Evolutionary conservation across 768 basidiomycete genomes (phyloP).

Genomic region (Mycena galericulata): DNA sequence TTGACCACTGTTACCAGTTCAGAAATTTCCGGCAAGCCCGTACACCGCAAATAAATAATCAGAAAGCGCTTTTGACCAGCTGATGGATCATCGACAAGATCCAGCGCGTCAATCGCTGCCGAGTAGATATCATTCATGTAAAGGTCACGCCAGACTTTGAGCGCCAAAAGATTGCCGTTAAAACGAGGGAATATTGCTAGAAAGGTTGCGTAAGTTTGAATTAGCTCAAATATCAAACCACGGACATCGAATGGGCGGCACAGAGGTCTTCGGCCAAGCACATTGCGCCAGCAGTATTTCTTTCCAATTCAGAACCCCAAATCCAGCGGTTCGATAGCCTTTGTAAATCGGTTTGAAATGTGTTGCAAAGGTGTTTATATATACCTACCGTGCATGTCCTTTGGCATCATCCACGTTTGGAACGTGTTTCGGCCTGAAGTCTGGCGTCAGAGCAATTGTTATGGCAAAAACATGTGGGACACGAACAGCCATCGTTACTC

Average conservation of each 20-base stretch:
- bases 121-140: constrained; percentile 3
- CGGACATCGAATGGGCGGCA: constrained; percentile 22
- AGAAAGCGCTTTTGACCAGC: constrained; percentile 18
- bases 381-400: constrained; percentile 22
- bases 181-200: constrained; percentile 24
- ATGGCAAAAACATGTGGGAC: not conserved
- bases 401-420: constrained; percentile 35
- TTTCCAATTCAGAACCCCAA: constrained; percentile 27
- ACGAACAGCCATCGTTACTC: constrained; percentile 25
- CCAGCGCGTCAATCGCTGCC: constrained; percentile 30
- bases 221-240: not conserved
- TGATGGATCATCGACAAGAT: constrained; percentile 24
- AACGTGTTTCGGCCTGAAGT: constrained; percentile 32
- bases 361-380: too few relatives aligned
- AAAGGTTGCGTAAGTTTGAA: not conserved
- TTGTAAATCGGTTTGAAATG: too few relatives aligned
- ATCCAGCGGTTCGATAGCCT: constrained; percentile 29
- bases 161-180: constrained; percentile 16
- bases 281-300: constrained; percentile 27
- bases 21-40: constrained; percentile 20
- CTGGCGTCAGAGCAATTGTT: not conserved
- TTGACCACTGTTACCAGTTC: constrained; percentile 18
- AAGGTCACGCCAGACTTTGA: constrained; percentile 28
- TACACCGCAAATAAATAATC: constrained; percentile 29
- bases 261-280: constrained; percentile 15